Percentiles rank a stretch among this genome's conserved stretches.
These are phyloP conservation scores for Neurospora sp. DNA, from an alignment of 495 filamentous ascomycete species.

Conservation along the genomic window DNA sequence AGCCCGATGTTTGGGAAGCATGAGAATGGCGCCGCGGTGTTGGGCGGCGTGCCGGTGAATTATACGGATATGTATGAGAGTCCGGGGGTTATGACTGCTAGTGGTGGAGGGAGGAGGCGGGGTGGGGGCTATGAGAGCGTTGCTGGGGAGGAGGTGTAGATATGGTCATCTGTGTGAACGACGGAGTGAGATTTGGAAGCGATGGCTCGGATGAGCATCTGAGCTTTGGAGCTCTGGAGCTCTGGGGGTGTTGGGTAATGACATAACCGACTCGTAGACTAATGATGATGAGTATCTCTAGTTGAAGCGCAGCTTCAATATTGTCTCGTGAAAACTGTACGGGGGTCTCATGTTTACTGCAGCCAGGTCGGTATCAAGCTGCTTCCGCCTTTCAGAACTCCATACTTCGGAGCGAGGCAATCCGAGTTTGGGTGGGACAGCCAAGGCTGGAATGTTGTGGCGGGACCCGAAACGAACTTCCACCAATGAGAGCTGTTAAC, in stretches of 20 bases:
- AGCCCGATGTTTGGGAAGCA: constrained; percentile 70
- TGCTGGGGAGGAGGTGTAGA: constrained; percentile 29
- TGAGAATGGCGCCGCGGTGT: constrained; percentile 59
- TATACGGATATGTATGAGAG: constrained; percentile 86
- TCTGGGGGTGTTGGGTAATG: background rate
- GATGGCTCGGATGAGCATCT: background rate
- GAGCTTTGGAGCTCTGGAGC: background rate
- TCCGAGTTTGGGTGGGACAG: background rate
- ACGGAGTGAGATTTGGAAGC: no score
- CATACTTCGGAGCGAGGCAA: background rate
- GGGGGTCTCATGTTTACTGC: background rate
- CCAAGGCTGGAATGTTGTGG: background rate
- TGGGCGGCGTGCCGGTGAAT: constrained; percentile 72
- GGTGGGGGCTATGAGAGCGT: constrained; percentile 37
- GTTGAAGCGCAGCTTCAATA: background rate
- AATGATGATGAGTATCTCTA: background rate
- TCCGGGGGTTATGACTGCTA: constrained; percentile 49
- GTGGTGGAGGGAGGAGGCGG: constrained; percentile 19
- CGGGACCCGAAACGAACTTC: background rate
- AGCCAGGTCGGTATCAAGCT: background rate
- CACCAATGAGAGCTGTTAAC: background rate
- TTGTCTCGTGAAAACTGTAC: background rate
- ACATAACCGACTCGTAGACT: background rate
- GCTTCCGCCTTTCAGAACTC: background rate
- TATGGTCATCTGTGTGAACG: background rate